A percentile compares a stretch with the other conserved stretches of the same genome.
These are phyloP conservation scores for Zygoascus bituminiphila DNA, from an alignment of 805 yeast species.

Conservation along the genomic window DNA sequence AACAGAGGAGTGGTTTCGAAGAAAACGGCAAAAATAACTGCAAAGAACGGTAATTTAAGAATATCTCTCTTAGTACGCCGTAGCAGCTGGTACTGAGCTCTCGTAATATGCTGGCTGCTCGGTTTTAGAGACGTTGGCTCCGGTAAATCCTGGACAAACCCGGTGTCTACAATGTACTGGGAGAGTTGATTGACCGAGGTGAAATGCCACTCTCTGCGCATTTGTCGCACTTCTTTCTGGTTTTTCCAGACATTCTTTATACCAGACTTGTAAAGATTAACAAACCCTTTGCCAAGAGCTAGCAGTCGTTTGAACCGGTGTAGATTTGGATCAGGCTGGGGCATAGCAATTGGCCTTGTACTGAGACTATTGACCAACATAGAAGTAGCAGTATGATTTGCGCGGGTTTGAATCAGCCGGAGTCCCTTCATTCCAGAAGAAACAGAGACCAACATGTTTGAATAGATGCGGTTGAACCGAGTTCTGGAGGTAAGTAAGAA, in stretches of 20 bases:
- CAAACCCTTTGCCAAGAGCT: constrained; percentile 21
- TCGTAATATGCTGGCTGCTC: constrained; percentile 17
- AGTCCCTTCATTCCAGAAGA: no score
- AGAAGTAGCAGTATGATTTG: no score
- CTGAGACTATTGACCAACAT: constrained; percentile 11
- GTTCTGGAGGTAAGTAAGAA: no score
- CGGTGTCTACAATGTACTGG: constrained; percentile 22
- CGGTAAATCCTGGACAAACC: constrained; percentile 7
- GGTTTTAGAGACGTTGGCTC: not conserved
- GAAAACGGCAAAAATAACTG: constrained; percentile 41
- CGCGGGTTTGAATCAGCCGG: no score
- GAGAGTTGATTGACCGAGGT: constrained; percentile 15
- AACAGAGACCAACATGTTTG: no score
- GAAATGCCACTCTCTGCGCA: constrained; percentile 16
- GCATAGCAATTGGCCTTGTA: constrained; percentile 25
- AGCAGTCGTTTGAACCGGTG: constrained; percentile 6
- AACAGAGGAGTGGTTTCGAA: constrained; percentile 51
- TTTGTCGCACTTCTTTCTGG: constrained; percentile 12
- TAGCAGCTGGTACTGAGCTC: constrained; percentile 44
- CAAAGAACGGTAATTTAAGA: constrained; percentile 51
- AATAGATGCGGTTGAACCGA: no score
- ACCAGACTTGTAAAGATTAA: constrained; percentile 40
- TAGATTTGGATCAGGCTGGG: constrained; percentile 11
- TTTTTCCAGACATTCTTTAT: constrained; percentile 42
- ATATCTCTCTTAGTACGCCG: constrained; percentile 44